Evolutionary conservation across 1,284 basidiomycete species (phyloP), one percentile per base, ranked within the genome.

Genomic region (Leccinum griseonigrum): DNA sequence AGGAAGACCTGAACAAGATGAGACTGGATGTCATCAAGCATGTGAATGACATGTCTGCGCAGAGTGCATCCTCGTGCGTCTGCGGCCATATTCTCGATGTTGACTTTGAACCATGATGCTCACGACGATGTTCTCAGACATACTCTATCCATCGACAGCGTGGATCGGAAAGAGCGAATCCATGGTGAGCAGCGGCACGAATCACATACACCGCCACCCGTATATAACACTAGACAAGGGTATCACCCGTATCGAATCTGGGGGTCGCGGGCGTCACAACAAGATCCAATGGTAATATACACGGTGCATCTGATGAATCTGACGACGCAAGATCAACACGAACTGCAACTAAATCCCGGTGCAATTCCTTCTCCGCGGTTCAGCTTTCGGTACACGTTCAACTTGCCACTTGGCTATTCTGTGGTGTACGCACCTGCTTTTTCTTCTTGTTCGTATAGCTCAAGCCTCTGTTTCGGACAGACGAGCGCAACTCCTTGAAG

Each of bases 251-350:
- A 66, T 61, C 57, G 18, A 7, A 43, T 75, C 4, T 60, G 36
- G 4, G 71, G 71, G 7, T 34, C 8, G 8, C 55, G 57, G 28
- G 59, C 66, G 7, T 65, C 56, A 0, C 68, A 61, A 29, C 53
- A 69, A 56, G 71, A 73, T 1, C 70, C 76, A n/a, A 54, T 59
- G 31, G 48, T 70, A 0, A 55, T 72, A 31, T 79, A 80, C 60
- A 75, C 71, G 0, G 64, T 84, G 1, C 71, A 78, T 57, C 26
- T 68, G 0, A 65, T 85, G 53, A 70, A 76, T 5, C 63, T 85
- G 11, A 76, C 76, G 0, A 68, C 75, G 4, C 73, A 79, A 7
- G 78, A 84, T 63, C 73, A 74, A 43, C 79, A 84, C 0, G 68
- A 69, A 0, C 61, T 82, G 58, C 79, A 79, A 64, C 54, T 80